Percentiles rank a stretch among this genome's conserved stretches.
Conservation (phyloP, 1,284 basidiomycete species). For the Leccinum fallax region DNA sequence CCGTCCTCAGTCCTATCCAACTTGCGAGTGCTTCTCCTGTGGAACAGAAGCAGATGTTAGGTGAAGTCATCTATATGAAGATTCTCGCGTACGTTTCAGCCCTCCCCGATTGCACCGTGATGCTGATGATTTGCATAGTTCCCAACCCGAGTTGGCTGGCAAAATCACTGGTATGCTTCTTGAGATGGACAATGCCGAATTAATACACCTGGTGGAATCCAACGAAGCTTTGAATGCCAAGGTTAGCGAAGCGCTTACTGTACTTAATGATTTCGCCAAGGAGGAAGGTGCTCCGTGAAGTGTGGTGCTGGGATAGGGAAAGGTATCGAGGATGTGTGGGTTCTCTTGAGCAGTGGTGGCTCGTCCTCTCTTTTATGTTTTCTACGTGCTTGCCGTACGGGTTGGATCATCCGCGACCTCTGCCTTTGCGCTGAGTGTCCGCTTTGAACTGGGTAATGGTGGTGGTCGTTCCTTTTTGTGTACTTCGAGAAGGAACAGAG, state of each 20-base stretch:
- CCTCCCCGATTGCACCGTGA: slow-evolving; percentile 24
- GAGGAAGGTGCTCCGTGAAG: slow-evolving; percentile 40
- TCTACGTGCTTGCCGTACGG: slow-evolving; percentile 21
- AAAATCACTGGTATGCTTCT: slow-evolving; percentile 98
- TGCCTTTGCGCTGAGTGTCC: slow-evolving; percentile 36
- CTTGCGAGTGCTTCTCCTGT: slow-evolving; percentile 77
- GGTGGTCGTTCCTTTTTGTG: slow-evolving; percentile 61
- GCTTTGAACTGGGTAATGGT: slow-evolving; percentile 43
- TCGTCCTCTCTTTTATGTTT: slow-evolving; percentile 36
- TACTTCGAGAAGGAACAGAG: slow-evolving; percentile 63
- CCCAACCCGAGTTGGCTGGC: slow-evolving; percentile 87
- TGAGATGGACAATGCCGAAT: slow-evolving; percentile 95
- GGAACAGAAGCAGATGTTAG: slow-evolving; percentile 97
- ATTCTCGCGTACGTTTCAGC: slow-evolving; percentile 68
- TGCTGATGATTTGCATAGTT: slow-evolving; percentile 42
- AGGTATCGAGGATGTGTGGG: slow-evolving; percentile 14
- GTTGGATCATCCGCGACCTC: slow-evolving; percentile 41
- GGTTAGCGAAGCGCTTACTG: slow-evolving; percentile 84
- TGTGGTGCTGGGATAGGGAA: neutral
- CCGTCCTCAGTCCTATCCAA: slow-evolving; percentile 52
- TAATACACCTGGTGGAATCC: slow-evolving; percentile 83
- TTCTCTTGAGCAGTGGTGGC: slow-evolving; percentile 32
- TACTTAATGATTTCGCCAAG: slow-evolving; percentile 77
- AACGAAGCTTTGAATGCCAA: slow-evolving; percentile 82
- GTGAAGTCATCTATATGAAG: slow-evolving; percentile 90